Base-by-base conservation (phyloP, 2,329 filamentous ascomycete genomes). In the Claviceps sp. region DNA sequence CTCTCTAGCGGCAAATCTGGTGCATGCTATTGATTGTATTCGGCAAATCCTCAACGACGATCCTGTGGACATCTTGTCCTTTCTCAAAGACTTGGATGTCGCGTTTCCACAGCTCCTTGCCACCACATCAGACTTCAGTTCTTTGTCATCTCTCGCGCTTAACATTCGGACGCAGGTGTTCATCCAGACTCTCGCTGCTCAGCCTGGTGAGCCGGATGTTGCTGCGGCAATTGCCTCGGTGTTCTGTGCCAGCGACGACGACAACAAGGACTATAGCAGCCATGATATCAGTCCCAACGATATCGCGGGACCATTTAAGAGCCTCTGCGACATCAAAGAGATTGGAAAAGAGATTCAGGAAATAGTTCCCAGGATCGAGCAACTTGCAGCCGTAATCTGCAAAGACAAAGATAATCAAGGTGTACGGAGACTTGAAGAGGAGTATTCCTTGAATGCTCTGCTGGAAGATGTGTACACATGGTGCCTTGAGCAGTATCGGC, bases 161-260 rank as follows among this genome's bases (percentile, higher is more conserved):
- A 58, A 64, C 4, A 63, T 73, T 26, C 69, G 70, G 44, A 70
- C 67, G 0, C 62, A 64, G 47, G 57, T 59, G 39, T 56, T 65
- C 44, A 63, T 73, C 20, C 60, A 64, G 43, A 45, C 38, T 1
- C 52, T 68, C 2, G 58, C 58, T 5, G 45, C 26, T 1, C 45
- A 49, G 5, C 48, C 45, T 0, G 34, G 36, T 3, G 52, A 60
- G 4, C 52, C 36, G 3, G 51, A 59, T 37, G 52, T 56, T 16
- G 53, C 51, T 5, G 50, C 56, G 2, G 49, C 59, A 11, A 59
- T 68, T 26, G 62, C 61, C 17, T 53, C 55, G 3, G 57, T 62
- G 6, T 69, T 71, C 42, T 68, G 65, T 52, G 50, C 60, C 5
- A 13, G 8, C 22, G 23, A 26, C 22, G 23, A 26, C 2, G 14